Evolutionary conservation across 805 yeast species (phyloP).

Genomic region (Saccharomycopsis sp.): DNA sequence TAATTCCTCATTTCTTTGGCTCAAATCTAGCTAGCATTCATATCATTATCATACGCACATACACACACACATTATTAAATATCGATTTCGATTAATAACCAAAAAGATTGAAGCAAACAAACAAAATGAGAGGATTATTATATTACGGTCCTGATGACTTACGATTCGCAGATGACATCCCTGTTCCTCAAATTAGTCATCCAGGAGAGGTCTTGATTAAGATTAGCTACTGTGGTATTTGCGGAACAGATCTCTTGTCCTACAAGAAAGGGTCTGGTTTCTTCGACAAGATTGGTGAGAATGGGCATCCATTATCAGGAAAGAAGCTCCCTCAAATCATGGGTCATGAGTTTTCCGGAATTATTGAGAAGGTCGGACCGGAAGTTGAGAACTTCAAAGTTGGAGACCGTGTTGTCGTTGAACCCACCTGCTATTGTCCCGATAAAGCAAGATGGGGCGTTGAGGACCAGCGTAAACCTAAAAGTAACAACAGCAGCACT

Average conservation of each 20-base stretch:
- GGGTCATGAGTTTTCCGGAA: constrained; percentile 53
- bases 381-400: constrained; percentile 36
- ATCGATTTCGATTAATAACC: neutral
- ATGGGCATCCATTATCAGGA: constrained; percentile 35
- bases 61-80: neutral
- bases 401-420: constrained; percentile 57
- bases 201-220: constrained; percentile 38
- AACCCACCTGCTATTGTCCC: constrained; percentile 39
- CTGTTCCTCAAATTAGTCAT: constrained; percentile 26
- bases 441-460: constrained; percentile 31
- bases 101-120: neutral
- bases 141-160: constrained; percentile 35
- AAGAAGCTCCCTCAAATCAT: constrained; percentile 39
- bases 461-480: constrained; percentile 1
- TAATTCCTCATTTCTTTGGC: neutral
- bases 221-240: constrained; percentile 50
- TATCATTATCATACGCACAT: neutral
- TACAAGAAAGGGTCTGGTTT: constrained; percentile 53
- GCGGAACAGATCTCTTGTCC: constrained; percentile 59
- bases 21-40: too few relatives aligned
- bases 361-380: constrained; percentile 39
- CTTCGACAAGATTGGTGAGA: constrained; percentile 30
- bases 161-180: constrained; percentile 28
- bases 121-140: constrained; percentile 34
- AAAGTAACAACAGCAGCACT: constrained; percentile 24